Percentiles rank a stretch among this genome's conserved stretches.
Evolutionary conservation across 2,329 filamentous ascomycete genomes (phyloP).

Genomic region (Sphaerulina musiva): DNA sequence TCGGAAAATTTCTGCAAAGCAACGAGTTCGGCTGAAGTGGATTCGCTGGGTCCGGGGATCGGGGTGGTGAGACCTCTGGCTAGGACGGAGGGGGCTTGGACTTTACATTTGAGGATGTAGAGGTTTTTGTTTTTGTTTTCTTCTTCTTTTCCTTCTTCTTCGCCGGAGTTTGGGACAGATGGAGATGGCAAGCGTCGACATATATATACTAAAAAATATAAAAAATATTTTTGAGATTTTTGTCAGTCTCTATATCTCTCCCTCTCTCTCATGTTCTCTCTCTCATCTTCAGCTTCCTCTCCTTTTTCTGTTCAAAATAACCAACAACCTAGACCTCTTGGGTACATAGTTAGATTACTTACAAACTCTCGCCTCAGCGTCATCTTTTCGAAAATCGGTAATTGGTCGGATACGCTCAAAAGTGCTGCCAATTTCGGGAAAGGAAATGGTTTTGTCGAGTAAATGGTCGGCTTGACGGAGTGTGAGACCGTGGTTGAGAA

Average conservation of each 20-base stretch:
- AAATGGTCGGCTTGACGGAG: conserved; percentile 18
- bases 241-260: too few relatives aligned
- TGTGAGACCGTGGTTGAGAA: conserved; percentile 13
- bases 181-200: conserved; percentile 13
- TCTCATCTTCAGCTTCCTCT: too few relatives aligned
- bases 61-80: conserved; percentile 23
- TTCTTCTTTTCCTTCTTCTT: background rate
- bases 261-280: too few relatives aligned
- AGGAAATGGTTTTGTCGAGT: conserved; percentile 15
- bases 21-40: conserved; percentile 25
- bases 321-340: too few relatives aligned
- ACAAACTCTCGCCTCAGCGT: conserved; percentile 23
- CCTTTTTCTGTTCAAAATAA: too few relatives aligned
- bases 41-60: conserved; percentile 22
- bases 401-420: conserved; percentile 25
- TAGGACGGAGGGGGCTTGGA: conserved; percentile 27
- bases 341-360: background rate
- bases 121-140: conserved; percentile 9
- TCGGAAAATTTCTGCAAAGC: conserved; percentile 24
- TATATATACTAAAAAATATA: conserved; percentile 20
- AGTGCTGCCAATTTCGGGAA: conserved; percentile 11
- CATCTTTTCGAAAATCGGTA: conserved; percentile 31
- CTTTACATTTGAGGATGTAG: conserved; percentile 30
- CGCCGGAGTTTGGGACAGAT: background rate
- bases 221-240: too few relatives aligned